A percentile compares a stretch with the other conserved stretches of the same genome.
Evolutionary conservation across 2,329 filamentous ascomycete genomes (phyloP).

Genomic region (Teratosphaeria destructans): DNA sequence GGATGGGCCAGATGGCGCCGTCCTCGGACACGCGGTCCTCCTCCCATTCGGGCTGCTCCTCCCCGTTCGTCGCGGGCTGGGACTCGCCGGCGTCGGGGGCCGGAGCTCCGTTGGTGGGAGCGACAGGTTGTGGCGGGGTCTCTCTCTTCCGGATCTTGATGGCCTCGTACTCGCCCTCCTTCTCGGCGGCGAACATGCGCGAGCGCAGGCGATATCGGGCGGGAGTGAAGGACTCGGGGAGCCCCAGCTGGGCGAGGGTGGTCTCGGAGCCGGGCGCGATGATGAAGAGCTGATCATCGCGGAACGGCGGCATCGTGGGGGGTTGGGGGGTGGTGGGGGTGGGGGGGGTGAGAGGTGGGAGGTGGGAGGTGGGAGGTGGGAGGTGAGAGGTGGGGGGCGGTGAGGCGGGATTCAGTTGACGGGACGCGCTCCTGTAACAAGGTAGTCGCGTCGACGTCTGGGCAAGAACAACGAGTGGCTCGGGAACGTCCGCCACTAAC

Average conservation of each 20-base stretch:
- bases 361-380: too few species aligned
- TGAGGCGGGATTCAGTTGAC: neutral
- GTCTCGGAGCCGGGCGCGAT: conserved; percentile 78
- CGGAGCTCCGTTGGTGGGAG: conserved; percentile 1
- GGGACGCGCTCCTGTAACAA: too few species aligned
- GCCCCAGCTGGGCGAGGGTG: conserved; percentile 82
- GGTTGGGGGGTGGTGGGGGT: neutral
- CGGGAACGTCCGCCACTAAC: neutral
- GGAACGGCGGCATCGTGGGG: conserved; percentile 22
- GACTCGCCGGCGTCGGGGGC: conserved; percentile 18
- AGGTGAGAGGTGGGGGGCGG: too few species aligned
- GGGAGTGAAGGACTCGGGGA: conserved; percentile 81
- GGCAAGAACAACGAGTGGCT: neutral
- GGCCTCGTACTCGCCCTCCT: conserved; percentile 70
- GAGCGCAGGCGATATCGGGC: conserved; percentile 79
- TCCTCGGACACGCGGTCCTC: conserved; percentile 83
- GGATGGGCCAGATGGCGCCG: conserved; percentile 79
- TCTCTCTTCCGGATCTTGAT: conserved; percentile 57
- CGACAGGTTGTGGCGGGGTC: conserved; percentile 2
- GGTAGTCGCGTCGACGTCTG: neutral
- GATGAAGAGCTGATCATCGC: conserved; percentile 35
- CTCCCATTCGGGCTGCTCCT: conserved; percentile 54
- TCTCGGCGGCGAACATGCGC: conserved; percentile 78
- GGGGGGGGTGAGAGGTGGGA: neutral
- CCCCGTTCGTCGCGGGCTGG: conserved; percentile 46